Evolutionary conservation across 2,329 filamentous ascomycete genomes (phyloP), one percentile per base, ranked within the genome.

Genomic region (Plectosphaerella sp.): DNA sequence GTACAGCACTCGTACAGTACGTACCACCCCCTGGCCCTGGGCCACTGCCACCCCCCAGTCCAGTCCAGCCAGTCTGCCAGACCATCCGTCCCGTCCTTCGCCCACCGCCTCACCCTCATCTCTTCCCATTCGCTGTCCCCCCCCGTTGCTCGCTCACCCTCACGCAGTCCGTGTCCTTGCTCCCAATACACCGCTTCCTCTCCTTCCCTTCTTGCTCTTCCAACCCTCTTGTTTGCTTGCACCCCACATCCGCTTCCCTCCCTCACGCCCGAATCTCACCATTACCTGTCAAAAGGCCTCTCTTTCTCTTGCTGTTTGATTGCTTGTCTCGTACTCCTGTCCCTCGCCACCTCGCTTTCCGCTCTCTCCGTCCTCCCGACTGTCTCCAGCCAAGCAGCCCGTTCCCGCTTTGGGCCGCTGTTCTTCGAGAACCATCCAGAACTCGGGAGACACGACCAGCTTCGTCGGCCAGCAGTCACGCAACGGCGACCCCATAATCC

Each of bases 81-180:
- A 35, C 43, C 25, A 51, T 55, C 54, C 53, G 51, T n/a, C n/a
- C 22, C 22, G 22, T 53, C 56, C 49, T 52, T 39, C 60, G 59
- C 53, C 56, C 55, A 56, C 52, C 51, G 50, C 55, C 52, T 59
- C 54, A 54, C 58, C 56, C 51, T 52, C 49, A 56, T 57, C 56
- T 55, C 56, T 64, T 67, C 61, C 60, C 59, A 61, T 53, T 58
- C 56, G 55, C 57, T 58, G 62, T 55, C 54, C 55, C 52, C 53
- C 48, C 55, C 63, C 60, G 54, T 61, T 55, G 62, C 62, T 61
- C 62, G 56, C 58, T 61, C 61, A 64, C 64, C 64, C 62, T 65
- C 61, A 61, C 60, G 58, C 59, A 62, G 57, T 57, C 59, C 60
- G 60, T 57, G 60, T 57, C 62, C 58, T 62, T 64, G 63, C 63